Evolutionary conservation across 192 early-diverging fungal genomes (phyloP).

Genomic region (Coemansia sp.): DNA sequence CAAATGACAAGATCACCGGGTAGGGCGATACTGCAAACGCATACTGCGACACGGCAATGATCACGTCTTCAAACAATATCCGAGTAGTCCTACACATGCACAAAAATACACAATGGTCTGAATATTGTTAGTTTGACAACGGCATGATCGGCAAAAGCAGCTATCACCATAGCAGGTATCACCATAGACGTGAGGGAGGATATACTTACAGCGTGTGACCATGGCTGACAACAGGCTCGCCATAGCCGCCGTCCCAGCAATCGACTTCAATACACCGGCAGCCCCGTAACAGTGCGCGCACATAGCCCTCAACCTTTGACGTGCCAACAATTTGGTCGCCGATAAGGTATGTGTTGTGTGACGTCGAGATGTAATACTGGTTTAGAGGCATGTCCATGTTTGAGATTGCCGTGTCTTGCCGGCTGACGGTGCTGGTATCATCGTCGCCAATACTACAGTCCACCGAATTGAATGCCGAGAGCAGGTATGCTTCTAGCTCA

Average conservation of each 20-base stretch:
- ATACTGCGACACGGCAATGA: conserved; percentile 82
- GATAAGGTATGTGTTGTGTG: conserved; percentile 91
- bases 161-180: neutral
- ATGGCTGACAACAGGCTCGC: conserved; percentile 80
- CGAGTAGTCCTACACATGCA: conserved; percentile 61
- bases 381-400: conserved; percentile 64
- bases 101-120: neutral
- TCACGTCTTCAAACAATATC: conserved; percentile 80
- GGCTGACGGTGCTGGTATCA: neutral
- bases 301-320: conserved; percentile 84
- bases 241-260: conserved; percentile 85
- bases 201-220: conserved; percentile 74
- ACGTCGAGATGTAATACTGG: conserved; percentile 84
- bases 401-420: conserved; percentile 1
- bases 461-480: conserved; percentile 41
- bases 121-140: neutral
- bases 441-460: conserved; percentile 3
- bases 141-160: neutral
- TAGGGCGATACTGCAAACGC: conserved; percentile 83
- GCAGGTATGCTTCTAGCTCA: conserved; percentile 49
- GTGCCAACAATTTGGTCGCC: conserved; percentile 81
- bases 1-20: conserved; percentile 83
- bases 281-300: conserved; percentile 80
- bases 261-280: conserved; percentile 94
- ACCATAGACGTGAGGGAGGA: neutral